Evolutionary conservation across 163 green algal genomes (phyloP).

Genomic region (Coccomyxa subellipsoidea): DNA sequence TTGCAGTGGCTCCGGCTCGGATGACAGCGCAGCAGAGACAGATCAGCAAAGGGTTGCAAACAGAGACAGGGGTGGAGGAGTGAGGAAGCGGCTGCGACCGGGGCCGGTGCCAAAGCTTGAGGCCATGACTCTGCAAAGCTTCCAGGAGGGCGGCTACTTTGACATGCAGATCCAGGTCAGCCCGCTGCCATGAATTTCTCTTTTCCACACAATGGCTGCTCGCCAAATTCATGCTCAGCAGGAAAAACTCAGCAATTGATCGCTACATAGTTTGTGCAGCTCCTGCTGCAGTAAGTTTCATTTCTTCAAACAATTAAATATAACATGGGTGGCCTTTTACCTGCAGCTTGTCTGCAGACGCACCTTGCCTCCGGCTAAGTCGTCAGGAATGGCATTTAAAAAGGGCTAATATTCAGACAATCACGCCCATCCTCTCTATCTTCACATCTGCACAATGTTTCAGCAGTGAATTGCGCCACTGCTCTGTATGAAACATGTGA

Average conservation of each 20-base stretch:
- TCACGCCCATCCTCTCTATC: no score
- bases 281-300: not conserved
- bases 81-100: not conserved
- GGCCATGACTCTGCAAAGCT: not conserved
- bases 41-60: not conserved
- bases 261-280: no score
- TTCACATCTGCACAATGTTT: no score
- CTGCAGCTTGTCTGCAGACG: no score
- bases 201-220: not conserved
- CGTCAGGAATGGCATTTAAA: no score
- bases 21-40: not conserved
- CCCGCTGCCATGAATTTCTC: not conserved
- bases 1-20: not conserved
- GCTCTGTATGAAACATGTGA: no score
- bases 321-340: not conserved
- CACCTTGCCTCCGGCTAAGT: no score
- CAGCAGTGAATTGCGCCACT: no score
- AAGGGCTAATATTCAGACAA: no score
- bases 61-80: not conserved
- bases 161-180: not conserved
- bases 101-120: not conserved
- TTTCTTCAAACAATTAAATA: not conserved
- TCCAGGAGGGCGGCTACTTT: not conserved
- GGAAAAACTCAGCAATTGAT: no score
- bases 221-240: no score